A percentile compares a stretch with the other conserved stretches of the same genome.
phyloP scores from a whole-genome alignment of 169 alveolate genomes.

The Plasmodium inui region DNA sequence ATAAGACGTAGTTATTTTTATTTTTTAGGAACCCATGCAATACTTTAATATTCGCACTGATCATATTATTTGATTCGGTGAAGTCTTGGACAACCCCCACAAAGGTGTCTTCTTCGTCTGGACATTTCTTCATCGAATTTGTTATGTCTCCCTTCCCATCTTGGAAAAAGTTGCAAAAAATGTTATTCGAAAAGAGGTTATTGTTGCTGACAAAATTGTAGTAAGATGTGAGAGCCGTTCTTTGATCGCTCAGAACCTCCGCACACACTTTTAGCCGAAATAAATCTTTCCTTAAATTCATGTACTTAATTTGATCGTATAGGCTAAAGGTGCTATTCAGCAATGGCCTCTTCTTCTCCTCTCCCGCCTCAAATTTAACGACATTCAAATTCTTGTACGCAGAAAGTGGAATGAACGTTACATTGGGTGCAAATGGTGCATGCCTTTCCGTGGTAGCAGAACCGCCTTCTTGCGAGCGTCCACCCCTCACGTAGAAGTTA shows the following conservation, averaged over 20 bases:
- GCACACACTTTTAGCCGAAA: slow-evolving; percentile 45
- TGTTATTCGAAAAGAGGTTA: slow-evolving; percentile 43
- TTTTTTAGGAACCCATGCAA: slow-evolving; percentile 40
- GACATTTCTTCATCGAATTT: slow-evolving; percentile 16
- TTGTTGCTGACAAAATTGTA: slow-evolving; percentile 45
- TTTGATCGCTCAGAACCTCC: slow-evolving; percentile 13
- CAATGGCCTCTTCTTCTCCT: slow-evolving; percentile 16
- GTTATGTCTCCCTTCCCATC: not conserved
- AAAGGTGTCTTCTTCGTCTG: slow-evolving; percentile 33
- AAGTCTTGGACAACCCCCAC: slow-evolving; percentile 65
- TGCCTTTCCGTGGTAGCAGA: not conserved
- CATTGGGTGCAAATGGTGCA: not conserved
- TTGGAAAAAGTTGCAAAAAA: slow-evolving; percentile 23
- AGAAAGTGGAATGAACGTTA: slow-evolving; percentile 53
- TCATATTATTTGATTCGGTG: slow-evolving; percentile 63
- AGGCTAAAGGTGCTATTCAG: slow-evolving; percentile 26
- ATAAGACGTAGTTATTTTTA: slow-evolving; percentile 24
- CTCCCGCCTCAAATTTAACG: slow-evolving; percentile 41
- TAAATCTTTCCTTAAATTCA: slow-evolving; percentile 59
- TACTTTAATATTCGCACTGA: slow-evolving; percentile 60
- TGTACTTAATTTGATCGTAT: slow-evolving; percentile 65
- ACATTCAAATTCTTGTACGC: slow-evolving; percentile 67
- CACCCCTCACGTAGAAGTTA: slow-evolving; percentile 26
- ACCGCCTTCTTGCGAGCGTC: not conserved
- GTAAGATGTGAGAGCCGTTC: not conserved